A percentile compares a stretch with the other conserved stretches of the same genome.
Conservation (phyloP, 805 yeast species). For the Candida saitoana region DNA sequence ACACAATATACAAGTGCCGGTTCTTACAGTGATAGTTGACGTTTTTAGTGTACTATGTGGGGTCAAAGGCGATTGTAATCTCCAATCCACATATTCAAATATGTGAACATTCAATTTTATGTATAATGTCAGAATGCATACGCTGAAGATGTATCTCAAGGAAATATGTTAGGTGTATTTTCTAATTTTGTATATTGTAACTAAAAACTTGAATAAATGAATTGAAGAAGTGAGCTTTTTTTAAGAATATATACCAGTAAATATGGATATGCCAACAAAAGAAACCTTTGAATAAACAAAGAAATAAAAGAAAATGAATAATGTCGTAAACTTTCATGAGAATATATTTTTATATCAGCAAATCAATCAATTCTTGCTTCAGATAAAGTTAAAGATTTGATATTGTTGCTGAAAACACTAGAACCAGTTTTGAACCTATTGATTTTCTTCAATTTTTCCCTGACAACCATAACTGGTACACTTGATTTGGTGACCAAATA, state of each 20-base stretch:
- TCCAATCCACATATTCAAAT: too few relatives aligned
- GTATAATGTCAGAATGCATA: too few relatives aligned
- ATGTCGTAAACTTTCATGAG: slow-evolving; percentile 1
- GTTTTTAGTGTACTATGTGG: too few relatives aligned
- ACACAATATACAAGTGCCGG: too few relatives aligned
- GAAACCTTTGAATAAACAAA: neutral
- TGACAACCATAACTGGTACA: slow-evolving; percentile 79
- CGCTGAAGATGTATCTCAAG: too few relatives aligned
- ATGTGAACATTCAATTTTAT: too few relatives aligned
- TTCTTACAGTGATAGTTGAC: too few relatives aligned
- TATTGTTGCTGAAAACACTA: slow-evolving; percentile 52
- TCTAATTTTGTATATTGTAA: neutral
- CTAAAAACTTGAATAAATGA: neutral
- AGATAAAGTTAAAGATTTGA: slow-evolving; percentile 46
- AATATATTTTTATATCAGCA: neutral
- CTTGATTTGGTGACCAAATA: slow-evolving; percentile 66
- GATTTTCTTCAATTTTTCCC: slow-evolving; percentile 65
- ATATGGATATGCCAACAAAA: neutral
- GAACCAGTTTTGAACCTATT: slow-evolving; percentile 49
- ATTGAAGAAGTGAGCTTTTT: neutral
- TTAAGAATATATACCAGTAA: neutral
- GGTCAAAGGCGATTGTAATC: too few relatives aligned
- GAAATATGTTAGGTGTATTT: too few relatives aligned
- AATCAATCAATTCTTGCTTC: slow-evolving; percentile 43
- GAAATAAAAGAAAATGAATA: neutral